Evolutionary conservation across 257 asterid species (phyloP).

Genomic region (Solanum piurae): DNA sequence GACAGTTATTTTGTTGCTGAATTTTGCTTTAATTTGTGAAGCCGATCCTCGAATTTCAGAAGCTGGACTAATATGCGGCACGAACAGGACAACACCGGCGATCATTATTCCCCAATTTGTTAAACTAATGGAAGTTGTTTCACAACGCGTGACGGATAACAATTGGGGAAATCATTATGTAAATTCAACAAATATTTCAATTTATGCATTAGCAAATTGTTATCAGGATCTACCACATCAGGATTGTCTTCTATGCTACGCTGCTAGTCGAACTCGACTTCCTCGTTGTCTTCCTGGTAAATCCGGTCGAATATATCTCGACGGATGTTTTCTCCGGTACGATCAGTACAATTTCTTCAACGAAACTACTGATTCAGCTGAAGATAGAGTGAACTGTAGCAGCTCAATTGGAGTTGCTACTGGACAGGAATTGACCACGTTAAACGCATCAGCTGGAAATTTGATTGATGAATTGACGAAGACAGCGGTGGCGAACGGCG

Average conservation of each 20-base stretch:
- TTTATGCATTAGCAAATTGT: conserved; percentile 60
- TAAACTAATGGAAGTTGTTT: conserved; percentile 43
- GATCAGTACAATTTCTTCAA: conserved; percentile 40
- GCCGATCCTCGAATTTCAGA: conserved; percentile 65
- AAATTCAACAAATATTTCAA: conserved; percentile 15
- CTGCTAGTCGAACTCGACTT: conserved; percentile 60
- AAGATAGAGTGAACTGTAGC: conserved; percentile 46
- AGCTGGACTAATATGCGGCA: conserved; percentile 53
- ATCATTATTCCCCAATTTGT: conserved; percentile 42
- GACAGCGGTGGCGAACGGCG: conserved; percentile 27
- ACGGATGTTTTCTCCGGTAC: conserved; percentile 83
- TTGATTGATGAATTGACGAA: conserved; percentile 39
- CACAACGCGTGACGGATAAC: conserved; percentile 34
- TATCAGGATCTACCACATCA: conserved; percentile 42
- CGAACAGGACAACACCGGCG: conserved; percentile 17
- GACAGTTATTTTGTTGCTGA: conserved; percentile 15
- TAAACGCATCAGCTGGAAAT: conserved; percentile 19
- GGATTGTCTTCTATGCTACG: conserved; percentile 81
- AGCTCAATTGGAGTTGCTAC: conserved; percentile 14
- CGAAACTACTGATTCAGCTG: conserved; percentile 34
- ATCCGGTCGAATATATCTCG: conserved; percentile 60
- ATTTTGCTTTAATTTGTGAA: background rate
- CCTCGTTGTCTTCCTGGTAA: conserved; percentile 62
- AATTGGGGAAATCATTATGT: conserved; percentile 31
- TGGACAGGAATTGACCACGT: conserved; percentile 13